A percentile compares a stretch with the other conserved stretches of the same genome.
These are phyloP conservation scores for Sporormia fimetaria DNA, from an alignment of 495 filamentous ascomycete genomes.

Conservation along the genomic window DNA sequence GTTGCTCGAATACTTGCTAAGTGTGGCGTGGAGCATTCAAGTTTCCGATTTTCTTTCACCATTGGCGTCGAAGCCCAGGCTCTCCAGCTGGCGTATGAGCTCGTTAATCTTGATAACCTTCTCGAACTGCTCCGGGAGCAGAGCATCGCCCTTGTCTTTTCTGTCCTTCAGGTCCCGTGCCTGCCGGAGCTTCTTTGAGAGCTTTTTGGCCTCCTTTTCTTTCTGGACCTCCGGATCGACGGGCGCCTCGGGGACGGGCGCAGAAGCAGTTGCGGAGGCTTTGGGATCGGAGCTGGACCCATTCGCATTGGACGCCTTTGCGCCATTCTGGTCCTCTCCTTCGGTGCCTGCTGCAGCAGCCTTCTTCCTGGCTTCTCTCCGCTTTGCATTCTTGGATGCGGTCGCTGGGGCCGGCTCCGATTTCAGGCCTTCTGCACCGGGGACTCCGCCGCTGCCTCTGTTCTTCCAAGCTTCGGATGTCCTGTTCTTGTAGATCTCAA, in stretches of 20 bases:
- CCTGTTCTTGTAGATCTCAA: constrained; percentile 90
- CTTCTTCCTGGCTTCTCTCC: constrained; percentile 78
- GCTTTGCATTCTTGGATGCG: constrained; percentile 82
- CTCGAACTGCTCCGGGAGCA: constrained; percentile 90
- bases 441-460: constrained; percentile 63
- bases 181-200: constrained; percentile 95
- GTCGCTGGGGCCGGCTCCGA: constrained; percentile 34
- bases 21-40: constrained; percentile 13
- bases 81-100: constrained; percentile 77
- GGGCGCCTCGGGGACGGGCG: constrained; percentile 9
- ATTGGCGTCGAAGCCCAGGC: constrained; percentile 67
- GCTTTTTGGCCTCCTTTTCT: constrained; percentile 81
- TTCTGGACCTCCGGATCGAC: constrained; percentile 63
- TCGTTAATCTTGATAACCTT: constrained; percentile 97
- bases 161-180: constrained; percentile 82
- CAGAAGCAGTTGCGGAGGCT: constrained; percentile 5
- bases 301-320: constrained; percentile 31
- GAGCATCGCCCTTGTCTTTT: constrained; percentile 69
- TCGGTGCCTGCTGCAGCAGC: constrained; percentile 47
- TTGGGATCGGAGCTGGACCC: constrained; percentile 1
- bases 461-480: constrained; percentile 78
- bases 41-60: constrained; percentile 40
- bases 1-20: too few relatives aligned
- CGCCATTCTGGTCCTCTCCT: constrained; percentile 29
- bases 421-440: constrained; percentile 61